A percentile compares a stretch with the other conserved stretches of the same genome.
Evolutionary conservation across 2,329 filamentous ascomycete genomes (phyloP).

Genomic region (Fusarium avenaceum): DNA sequence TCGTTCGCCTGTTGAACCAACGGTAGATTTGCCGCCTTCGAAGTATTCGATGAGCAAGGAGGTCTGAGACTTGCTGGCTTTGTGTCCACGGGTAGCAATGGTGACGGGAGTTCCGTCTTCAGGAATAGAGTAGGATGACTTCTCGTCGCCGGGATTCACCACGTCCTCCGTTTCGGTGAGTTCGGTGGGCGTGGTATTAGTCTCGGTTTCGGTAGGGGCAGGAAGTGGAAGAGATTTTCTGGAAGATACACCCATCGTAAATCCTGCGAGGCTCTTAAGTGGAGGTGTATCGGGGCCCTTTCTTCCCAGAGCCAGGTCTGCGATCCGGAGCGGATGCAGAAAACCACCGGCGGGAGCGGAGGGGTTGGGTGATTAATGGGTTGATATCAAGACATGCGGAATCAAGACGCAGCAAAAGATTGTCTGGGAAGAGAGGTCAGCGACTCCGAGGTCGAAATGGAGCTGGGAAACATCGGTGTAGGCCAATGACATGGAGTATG

Average conservation of each 20-base stretch:
- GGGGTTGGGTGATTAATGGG: conserved; percentile 39
- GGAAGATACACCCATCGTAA: conserved; percentile 68
- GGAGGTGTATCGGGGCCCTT: conserved; percentile 38
- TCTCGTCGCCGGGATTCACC: conserved; percentile 76
- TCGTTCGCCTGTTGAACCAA: conserved; percentile 70
- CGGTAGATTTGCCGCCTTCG: conserved; percentile 77
- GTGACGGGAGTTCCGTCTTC: conserved; percentile 93
- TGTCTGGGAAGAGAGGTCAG: conserved; percentile 43
- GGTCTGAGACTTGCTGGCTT: conserved; percentile 79
- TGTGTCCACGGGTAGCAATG: conserved; percentile 81
- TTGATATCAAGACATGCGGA: conserved; percentile 51
- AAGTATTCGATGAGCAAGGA: conserved; percentile 96
- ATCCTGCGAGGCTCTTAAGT: conserved; percentile 44
- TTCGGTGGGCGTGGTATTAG: conserved; percentile 72
- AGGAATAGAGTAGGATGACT: conserved; percentile 82
- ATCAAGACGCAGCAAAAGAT: conserved; percentile 39
- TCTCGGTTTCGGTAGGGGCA: conserved; percentile 81
- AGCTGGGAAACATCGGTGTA: conserved; percentile 30
- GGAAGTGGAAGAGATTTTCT: conserved; percentile 77
- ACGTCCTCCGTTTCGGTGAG: conserved; percentile 68
- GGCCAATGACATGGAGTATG: conserved; percentile 47
- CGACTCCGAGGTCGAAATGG: conserved; percentile 24
- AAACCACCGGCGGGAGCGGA: conserved; percentile 39
- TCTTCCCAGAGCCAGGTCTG: conserved; percentile 36
- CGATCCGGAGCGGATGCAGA: conserved; percentile 39